Evolutionary conservation across 345 rosid species (phyloP).

Genomic region (Brassica incana): DNA sequence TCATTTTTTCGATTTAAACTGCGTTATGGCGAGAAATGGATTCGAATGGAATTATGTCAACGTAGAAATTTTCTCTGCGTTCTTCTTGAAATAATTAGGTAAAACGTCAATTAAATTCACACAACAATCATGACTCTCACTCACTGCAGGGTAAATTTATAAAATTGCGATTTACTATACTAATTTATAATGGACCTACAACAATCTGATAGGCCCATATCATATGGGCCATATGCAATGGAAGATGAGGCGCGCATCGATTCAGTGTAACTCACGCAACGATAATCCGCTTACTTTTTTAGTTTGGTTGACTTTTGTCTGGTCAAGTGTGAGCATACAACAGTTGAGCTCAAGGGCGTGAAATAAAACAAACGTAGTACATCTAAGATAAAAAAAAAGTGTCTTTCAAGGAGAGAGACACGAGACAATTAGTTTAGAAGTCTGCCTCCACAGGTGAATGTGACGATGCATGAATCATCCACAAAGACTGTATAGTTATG

Average conservation of each 20-base stretch:
- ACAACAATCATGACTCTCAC: neutral
- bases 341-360: neutral
- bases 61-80: neutral
- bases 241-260: neutral
- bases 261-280: neutral
- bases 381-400: slow-evolving; percentile 15
- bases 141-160: neutral
- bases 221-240: neutral
- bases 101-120: neutral
- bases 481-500: slow-evolving; percentile 61
- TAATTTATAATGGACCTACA: neutral
- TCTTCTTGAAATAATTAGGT: neutral
- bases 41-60: slow-evolving; percentile 1
- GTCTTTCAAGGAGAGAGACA: neutral
- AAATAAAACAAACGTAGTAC: slow-evolving; percentile 3
- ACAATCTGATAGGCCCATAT: neutral
- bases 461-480: slow-evolving; percentile 54
- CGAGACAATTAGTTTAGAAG: slow-evolving; percentile 16
- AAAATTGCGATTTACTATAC: neutral
- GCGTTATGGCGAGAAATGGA: neutral
- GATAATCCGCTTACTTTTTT: neutral
- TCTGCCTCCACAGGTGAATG: slow-evolving; percentile 59
- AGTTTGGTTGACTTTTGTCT: slow-evolving; percentile 5
- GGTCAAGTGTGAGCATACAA: slow-evolving; percentile 11
- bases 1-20: neutral